Evolutionary conservation across 1,139 yeast genomes (phyloP).

Genomic region (Scheffersomyces segobiensis): DNA sequence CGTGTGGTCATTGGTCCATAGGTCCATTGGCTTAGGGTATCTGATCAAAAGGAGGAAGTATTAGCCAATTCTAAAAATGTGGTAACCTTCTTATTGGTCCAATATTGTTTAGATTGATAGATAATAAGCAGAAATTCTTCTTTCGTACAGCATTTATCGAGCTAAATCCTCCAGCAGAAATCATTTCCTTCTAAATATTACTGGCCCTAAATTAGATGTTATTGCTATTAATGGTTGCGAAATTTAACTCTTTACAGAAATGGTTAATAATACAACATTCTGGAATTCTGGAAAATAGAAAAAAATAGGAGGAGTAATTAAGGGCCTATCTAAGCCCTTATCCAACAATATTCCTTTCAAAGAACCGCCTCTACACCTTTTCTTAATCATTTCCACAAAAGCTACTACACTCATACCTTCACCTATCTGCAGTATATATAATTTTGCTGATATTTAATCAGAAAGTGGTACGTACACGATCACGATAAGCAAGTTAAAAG

Average conservation of each 20-base stretch:
- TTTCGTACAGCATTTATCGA: no score
- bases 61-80: neutral
- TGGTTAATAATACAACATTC: neutral
- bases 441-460: no score
- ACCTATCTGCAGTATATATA: no score
- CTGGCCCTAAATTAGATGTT: no score
- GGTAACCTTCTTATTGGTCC: neutral
- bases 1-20: neutral
- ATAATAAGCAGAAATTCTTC: neutral
- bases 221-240: neutral
- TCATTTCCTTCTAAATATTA: neutral
- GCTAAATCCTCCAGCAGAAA: neutral
- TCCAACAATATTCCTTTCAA: no score
- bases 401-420: no score
- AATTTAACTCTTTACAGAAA: neutral
- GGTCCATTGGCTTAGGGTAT: neutral
- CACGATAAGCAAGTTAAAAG: no score
- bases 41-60: neutral
- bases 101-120: neutral
- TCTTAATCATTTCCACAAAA: no score
- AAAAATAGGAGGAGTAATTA: no score
- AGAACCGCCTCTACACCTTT: no score
- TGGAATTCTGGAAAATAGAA: neutral
- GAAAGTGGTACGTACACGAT: no score
- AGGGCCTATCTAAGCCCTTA: neutral